Evolutionary conservation across 1,139 yeast genomes (phyloP), one percentile per base, ranked within the genome.

Genomic region (Pichia sp.): DNA sequence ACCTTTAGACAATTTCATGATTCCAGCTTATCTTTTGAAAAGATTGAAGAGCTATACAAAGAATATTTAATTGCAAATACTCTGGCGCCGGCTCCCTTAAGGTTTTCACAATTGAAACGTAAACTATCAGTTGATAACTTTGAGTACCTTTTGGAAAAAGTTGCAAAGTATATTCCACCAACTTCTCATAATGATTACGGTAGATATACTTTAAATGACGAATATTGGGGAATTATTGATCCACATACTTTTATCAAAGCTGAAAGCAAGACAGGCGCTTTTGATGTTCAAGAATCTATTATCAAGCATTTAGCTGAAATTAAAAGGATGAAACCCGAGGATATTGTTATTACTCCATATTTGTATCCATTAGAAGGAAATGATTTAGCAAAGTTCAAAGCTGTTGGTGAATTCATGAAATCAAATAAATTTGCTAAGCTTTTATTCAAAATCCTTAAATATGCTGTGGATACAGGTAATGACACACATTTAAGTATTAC

Each of bases 151-250:
- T 65, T 92, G 45, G 68, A 72, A 5, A 77, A 77, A 42, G 66
- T 85, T 50, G 71, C 95, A 0, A 67, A 64, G 2, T 86, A 73
- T 59, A 69, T 72, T 10, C 76, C 85, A 0, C 95, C 97, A 0
- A 65, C 67, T 10, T 79, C 82, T 0, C 56, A 76, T 3, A 75
- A 75, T 41, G 94, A 85, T 50, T 69, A 75, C 33, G 96, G 97
- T 1, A 64, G 72, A 7, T 90, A 85, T 58, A 66, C 74, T 33
- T 67, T 92, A 44, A 86, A 84, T 55, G 77, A 77, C 3, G 75
- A 77, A 49, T 74, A 68, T 50, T 67, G 69, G 44, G 65, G 64
- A 4, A 67, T 72, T 36, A 71, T 90, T 31, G 90, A 90, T 58
- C 95, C 97, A 0, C 49, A 56, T 45, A 49, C 52, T 37, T 39